Evolutionary conservation across 768 basidiomycete species (phyloP).

Genomic region (Panellus pusillus): DNA sequence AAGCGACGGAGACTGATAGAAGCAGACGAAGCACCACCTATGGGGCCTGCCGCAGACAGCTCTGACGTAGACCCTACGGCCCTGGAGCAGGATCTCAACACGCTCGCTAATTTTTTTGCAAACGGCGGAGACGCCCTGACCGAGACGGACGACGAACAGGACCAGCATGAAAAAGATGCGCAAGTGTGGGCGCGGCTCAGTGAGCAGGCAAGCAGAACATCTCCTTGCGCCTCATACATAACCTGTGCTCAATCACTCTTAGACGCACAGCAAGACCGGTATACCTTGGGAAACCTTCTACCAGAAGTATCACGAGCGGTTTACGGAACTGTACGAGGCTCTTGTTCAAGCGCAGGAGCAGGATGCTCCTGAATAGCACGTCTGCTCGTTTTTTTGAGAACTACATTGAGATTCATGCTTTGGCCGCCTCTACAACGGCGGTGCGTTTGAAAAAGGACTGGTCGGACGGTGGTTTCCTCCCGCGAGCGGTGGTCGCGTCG

Average conservation of each 20-base stretch:
- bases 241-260: background rate
- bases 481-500: conserved; percentile 67
- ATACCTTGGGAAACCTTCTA: conserved; percentile 55
- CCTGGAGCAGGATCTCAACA: conserved; percentile 47
- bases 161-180: conserved; percentile 31
- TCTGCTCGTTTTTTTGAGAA: conserved; percentile 3
- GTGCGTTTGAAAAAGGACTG: conserved; percentile 78
- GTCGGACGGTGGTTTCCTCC: conserved; percentile 49
- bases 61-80: conserved; percentile 3
- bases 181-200: conserved; percentile 54
- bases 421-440: conserved; percentile 22
- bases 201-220: conserved; percentile 38
- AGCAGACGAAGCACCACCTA: background rate
- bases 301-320: conserved; percentile 39
- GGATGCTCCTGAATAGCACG: conserved; percentile 4
- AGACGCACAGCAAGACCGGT: conserved; percentile 44
- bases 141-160: conserved; percentile 36
- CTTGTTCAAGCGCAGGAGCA: conserved; percentile 14
- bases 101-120: conserved; percentile 57
- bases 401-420: conserved; percentile 14
- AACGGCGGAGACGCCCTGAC: conserved; percentile 45
- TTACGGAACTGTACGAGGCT: conserved; percentile 42
- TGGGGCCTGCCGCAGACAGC: background rate
- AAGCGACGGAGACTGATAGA: conserved; percentile 14
- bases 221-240: background rate